phyloP scores from a whole-genome alignment of 345 rosid species.

The Sapria himalayana region DNA sequence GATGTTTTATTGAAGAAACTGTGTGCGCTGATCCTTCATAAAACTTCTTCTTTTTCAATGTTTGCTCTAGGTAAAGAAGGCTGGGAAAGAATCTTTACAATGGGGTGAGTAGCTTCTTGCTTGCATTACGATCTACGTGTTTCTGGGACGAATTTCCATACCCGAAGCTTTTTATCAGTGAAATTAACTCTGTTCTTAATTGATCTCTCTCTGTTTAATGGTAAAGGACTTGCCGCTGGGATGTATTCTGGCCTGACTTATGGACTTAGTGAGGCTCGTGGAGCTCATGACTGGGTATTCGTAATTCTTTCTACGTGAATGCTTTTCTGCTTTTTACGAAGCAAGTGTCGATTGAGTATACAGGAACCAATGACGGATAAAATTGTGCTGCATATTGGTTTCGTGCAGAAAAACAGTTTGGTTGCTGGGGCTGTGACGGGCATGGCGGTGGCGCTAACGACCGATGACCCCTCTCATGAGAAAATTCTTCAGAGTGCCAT shows the following conservation, averaged over 20 bases:
- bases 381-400: background rate
- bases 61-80: conserved; percentile 57
- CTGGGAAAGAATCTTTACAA: conserved; percentile 70
- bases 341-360: too few relatives aligned
- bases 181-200: background rate
- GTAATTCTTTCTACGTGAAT: background rate
- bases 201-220: background rate
- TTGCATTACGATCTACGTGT: too few relatives aligned
- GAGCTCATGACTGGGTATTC: conserved; percentile 82
- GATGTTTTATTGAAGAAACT: background rate
- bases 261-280: conserved; percentile 73
- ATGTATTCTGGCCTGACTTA: conserved; percentile 69
- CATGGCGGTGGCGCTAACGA: conserved; percentile 42
- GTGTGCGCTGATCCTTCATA: background rate
- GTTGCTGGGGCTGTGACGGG: conserved; percentile 94
- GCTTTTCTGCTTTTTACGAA: too few relatives aligned
- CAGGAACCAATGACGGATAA: too few relatives aligned
- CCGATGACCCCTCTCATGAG: conserved; percentile 49
- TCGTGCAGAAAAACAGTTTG: conserved; percentile 60
- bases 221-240: conserved; percentile 74
- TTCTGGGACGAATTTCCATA: too few relatives aligned
- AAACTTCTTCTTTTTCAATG: background rate
- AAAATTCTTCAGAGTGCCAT: conserved; percentile 70
- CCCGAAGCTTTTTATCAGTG: background rate
- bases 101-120: conserved; percentile 93